A percentile compares a stretch with the other conserved stretches of the same genome.
Conservation (phyloP, 1,284 basidiomycete genomes). For the Rhodofomes roseus region DNA sequence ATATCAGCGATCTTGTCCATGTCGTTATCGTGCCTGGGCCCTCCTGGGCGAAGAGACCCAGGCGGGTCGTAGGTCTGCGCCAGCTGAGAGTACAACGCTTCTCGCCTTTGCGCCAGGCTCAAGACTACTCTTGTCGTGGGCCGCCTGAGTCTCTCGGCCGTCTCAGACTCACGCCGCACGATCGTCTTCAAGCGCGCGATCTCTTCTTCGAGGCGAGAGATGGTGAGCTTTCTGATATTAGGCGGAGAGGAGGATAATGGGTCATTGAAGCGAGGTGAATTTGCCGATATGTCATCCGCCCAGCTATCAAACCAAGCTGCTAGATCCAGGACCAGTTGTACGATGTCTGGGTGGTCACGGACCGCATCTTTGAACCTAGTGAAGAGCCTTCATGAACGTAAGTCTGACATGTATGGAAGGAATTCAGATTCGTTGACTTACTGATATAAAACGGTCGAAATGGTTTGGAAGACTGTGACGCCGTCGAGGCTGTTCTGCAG, state of each 20-base stretch:
- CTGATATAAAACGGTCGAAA: constrained; percentile 51
- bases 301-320: constrained; percentile 45
- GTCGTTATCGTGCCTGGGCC: constrained; percentile 45
- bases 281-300: constrained; percentile 34
- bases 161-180: constrained; percentile 37
- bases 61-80: constrained; percentile 24
- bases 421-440: constrained; percentile 19
- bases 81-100: constrained; percentile 19
- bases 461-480: constrained; percentile 39
- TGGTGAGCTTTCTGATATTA: constrained; percentile 31
- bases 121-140: constrained; percentile 31
- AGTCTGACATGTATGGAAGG: neutral
- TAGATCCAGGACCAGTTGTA: constrained; percentile 38
- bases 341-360: constrained; percentile 40
- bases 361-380: constrained; percentile 56
- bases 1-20: constrained; percentile 30
- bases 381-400: constrained; percentile 40
- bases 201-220: constrained; percentile 37
- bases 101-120: constrained; percentile 15
- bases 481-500: constrained; percentile 28
- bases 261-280: constrained; percentile 35
- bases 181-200: constrained; percentile 44
- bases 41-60: constrained; percentile 35
- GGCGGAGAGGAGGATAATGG: constrained; percentile 24
- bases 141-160: constrained; percentile 18